Evolutionary conservation across 352 stramenopile genomes (phyloP).

Genomic region (Pythium rhizo-oryzae): DNA sequence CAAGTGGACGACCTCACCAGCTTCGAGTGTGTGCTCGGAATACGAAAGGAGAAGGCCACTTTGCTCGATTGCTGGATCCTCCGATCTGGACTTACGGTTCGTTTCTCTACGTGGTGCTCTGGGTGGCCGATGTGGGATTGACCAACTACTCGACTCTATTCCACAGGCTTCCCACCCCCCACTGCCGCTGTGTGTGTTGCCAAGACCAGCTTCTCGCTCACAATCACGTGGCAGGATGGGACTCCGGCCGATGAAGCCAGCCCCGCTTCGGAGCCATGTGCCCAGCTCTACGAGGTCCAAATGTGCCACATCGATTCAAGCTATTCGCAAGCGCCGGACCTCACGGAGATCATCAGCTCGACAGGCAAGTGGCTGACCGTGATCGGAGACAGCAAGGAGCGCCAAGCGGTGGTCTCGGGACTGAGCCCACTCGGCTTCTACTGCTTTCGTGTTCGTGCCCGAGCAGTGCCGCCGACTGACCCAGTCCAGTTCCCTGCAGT

Average conservation of each 20-base stretch:
- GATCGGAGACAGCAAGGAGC: neutral
- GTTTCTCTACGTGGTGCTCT: neutral
- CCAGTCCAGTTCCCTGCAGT: neutral
- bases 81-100: conserved; percentile 37
- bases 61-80: conserved; percentile 8
- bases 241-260: neutral
- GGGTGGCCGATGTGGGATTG: neutral
- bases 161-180: conserved; percentile 32
- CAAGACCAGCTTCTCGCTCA: conserved; percentile 37
- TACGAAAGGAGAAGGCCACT: conserved; percentile 22
- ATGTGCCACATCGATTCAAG: conserved; percentile 31
- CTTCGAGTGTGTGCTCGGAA: conserved; percentile 35
- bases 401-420: conserved; percentile 24
- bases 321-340: conserved; percentile 9
- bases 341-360: conserved; percentile 8
- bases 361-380: conserved; percentile 25
- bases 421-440: conserved; percentile 33
- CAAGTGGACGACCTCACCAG: conserved; percentile 20
- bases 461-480: neutral
- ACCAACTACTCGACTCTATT: neutral
- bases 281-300: conserved; percentile 32
- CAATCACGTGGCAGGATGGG: conserved; percentile 33
- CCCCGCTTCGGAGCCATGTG: neutral
- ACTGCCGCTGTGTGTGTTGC: conserved; percentile 21
- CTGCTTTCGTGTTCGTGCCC: conserved; percentile 36